A percentile compares a stretch with the other conserved stretches of the same genome.
Conservation (phyloP, 805 yeast species). For the Ogataea salicorniae region DNA sequence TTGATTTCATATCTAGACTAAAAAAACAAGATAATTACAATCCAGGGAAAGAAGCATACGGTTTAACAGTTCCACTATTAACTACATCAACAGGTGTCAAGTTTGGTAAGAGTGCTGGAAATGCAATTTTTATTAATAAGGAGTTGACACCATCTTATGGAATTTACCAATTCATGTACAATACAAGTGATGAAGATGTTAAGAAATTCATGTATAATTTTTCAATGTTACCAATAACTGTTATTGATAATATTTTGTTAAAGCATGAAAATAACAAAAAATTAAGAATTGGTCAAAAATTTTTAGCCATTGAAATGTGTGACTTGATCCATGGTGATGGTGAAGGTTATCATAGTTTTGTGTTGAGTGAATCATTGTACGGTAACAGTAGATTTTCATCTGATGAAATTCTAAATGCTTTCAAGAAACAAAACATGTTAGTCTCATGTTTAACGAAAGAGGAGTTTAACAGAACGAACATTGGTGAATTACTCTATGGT, state of each 20-base stretch:
- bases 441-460: conserved; percentile 26
- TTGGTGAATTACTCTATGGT: conserved; percentile 48
- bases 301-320: conserved; percentile 79
- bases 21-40: conserved; percentile 15
- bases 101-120: conserved; percentile 96
- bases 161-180: conserved; percentile 79
- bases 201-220: conserved; percentile 64
- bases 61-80: conserved; percentile 84
- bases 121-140: conserved; percentile 83
- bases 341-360: conserved; percentile 60
- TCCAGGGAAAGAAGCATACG: conserved; percentile 41
- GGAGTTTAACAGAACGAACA: conserved; percentile 31
- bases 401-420: conserved; percentile 48
- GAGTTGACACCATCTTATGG: conserved; percentile 74
- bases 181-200: conserved; percentile 73
- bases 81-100: conserved; percentile 88
- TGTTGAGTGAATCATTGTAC: conserved; percentile 63
- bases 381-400: conserved; percentile 31
- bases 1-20: conserved; percentile 73
- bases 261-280: conserved; percentile 59
- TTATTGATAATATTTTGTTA: conserved; percentile 49
- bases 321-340: conserved; percentile 85
- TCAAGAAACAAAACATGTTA: conserved; percentile 54
- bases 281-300: conserved; percentile 63
- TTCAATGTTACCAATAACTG: conserved; percentile 65